Evolutionary conservation across 1,284 basidiomycete genomes (phyloP), one percentile per base, ranked within the genome.

Genomic region (Cutaneotrichosporon spelunceum): DNA sequence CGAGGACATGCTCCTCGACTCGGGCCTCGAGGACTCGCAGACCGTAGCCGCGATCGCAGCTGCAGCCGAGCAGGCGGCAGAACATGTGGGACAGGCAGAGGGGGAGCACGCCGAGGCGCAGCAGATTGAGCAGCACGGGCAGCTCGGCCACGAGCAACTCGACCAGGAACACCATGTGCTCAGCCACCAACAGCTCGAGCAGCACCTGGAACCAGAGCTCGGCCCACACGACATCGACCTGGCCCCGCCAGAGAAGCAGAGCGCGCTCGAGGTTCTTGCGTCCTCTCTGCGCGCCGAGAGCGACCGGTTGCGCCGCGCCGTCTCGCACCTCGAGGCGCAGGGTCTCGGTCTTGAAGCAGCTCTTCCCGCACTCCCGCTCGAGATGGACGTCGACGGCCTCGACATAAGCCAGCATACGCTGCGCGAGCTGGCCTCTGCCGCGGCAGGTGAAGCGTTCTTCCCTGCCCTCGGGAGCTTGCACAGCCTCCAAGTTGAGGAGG

Each of bases 381-480:
- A 48, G 45, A 24, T 36, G n/a, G 52, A 39, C 33, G 52, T 53
- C 23, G 34, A 53, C 33, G 52, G 39, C 21, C 34, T 53, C 3
- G 50, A 21, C n/a, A 59, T 63, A 19, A 54, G 57, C 16, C 61
- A 66, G 39, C 49, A 61, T 19, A 66, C 65, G 0, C 39, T 68
- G 48, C 60, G 67, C 14, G 67, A 68, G 34, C 59, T 68, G 2
- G 67, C 67, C 1, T 57, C 61, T 0, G 66, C 66, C 4, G 66
- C 66, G 0, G 64, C 64, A 9, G 58, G 56, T 27, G 60, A 49
- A 19, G 30, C 30, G 13, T 30, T 44, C 4, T 48, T 36, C 16
- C 39, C 57, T 7, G 53, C 52, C 14, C 63, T 68, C 39, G 63
- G 65, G 52, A 55, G 56, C 24, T 59, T 68, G 14, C 61, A 66